Percentiles rank a stretch among this genome's conserved stretches.
These are phyloP conservation scores for Hondaea fermentalgiana DNA, from an alignment of 108 stramenopile species.

Conservation along the genomic window DNA sequence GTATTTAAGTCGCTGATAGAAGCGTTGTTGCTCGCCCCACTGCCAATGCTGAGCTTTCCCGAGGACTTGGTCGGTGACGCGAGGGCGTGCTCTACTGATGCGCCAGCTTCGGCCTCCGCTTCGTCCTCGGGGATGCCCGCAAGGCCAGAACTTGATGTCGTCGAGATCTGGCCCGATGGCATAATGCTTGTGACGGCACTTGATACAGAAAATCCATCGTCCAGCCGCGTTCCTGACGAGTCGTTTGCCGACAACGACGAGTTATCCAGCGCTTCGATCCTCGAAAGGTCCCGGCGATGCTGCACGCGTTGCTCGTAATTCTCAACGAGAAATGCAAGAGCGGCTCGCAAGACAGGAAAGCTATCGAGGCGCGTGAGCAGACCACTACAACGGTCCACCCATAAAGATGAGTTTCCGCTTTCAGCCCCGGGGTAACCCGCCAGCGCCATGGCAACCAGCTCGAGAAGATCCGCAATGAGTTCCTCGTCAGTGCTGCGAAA, in stretches of 20 bases:
- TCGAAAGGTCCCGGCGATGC: not conserved
- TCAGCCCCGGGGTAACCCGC: not conserved
- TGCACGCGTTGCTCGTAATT: not conserved
- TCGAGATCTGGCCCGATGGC: no score
- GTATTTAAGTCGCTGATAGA: no score
- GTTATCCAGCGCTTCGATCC: not conserved
- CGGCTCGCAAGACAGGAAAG: not conserved
- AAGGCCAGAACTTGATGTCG: not conserved
- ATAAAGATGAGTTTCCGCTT: not conserved
- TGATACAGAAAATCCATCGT: not conserved
- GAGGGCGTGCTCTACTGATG: not conserved
- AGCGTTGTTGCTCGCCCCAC: no score
- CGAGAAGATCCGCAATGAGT: not conserved
- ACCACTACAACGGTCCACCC: not conserved
- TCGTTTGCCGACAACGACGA: not conserved
- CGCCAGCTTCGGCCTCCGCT: not conserved
- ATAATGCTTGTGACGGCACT: no score
- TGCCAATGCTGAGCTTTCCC: no score
- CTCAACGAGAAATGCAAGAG: not conserved
- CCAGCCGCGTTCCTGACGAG: not conserved
- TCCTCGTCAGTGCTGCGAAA: not conserved
- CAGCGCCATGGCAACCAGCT: slow-evolving; percentile 1
- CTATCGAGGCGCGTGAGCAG: not conserved
- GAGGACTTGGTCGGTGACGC: no score
- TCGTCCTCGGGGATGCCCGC: not conserved